These are phyloP conservation scores for Cubamyces sp. DNA, from an alignment of 768 basidiomycete genomes.

Conservation along the genomic window DNA sequence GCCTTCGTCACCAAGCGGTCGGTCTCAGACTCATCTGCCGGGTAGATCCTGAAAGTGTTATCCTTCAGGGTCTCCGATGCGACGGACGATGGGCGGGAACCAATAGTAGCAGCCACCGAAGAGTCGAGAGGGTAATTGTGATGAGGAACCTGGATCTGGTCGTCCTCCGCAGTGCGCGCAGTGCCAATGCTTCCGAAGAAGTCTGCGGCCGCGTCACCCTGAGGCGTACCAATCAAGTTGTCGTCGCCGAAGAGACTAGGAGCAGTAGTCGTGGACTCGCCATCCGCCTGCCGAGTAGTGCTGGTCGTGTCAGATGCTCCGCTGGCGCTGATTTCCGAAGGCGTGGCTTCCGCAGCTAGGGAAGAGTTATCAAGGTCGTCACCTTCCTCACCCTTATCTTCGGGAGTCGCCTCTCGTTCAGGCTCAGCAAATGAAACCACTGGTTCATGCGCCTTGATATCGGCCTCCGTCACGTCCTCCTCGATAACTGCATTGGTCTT, in stretches of 20 bases:
- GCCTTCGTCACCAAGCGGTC: constrained; percentile 91
- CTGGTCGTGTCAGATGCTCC: constrained; percentile 59
- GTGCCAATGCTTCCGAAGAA: constrained; percentile 86
- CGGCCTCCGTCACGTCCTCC: constrained; percentile 37
- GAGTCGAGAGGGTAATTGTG: constrained; percentile 82
- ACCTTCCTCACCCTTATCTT: constrained; percentile 46
- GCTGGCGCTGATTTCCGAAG: constrained; percentile 73
- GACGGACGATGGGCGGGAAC: constrained; percentile 86
- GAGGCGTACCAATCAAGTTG: constrained; percentile 59
- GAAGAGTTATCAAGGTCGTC: constrained; percentile 39
- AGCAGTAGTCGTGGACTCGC: constrained; percentile 83
- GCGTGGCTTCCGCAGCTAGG: constrained; percentile 58
- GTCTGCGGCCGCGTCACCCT: constrained; percentile 70
- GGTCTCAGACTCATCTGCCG: constrained; percentile 81
- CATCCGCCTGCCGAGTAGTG: constrained; percentile 58
- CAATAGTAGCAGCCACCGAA: constrained; percentile 92
- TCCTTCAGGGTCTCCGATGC: constrained; percentile 74
- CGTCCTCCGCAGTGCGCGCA: constrained; percentile 46
- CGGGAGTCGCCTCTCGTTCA: constrained; percentile 47
- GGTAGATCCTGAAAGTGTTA: constrained; percentile 90
- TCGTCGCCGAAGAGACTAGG: constrained; percentile 91
- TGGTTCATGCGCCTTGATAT: constrained; percentile 62
- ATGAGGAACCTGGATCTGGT: constrained; percentile 69
- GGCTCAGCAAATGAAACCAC: constrained; percentile 88
- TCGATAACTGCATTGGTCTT: constrained; percentile 34